These are phyloP conservation scores for Brassica napus DNA, from an alignment of 345 rosid genomes.

Conservation along the genomic window DNA sequence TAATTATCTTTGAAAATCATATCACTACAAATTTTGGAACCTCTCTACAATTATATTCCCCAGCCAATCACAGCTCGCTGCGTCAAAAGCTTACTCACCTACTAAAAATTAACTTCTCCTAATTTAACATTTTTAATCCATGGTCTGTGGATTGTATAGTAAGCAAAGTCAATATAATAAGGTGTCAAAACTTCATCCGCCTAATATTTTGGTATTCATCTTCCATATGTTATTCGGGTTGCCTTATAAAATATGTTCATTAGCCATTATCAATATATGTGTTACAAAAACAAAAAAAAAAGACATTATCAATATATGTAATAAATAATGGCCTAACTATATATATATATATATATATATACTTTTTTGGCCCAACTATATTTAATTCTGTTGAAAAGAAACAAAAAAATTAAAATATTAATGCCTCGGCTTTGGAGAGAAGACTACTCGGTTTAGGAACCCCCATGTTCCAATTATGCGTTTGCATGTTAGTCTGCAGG, in stretches of 20 bases:
- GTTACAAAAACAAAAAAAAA: no score
- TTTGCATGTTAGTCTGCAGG: slow-evolving; percentile 39
- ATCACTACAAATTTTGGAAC: slow-evolving; percentile 10
- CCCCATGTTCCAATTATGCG: slow-evolving; percentile 43
- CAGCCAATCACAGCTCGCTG: slow-evolving; percentile 19
- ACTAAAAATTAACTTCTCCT: slow-evolving; percentile 13
- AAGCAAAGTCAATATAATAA: neutral
- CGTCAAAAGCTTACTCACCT: slow-evolving; percentile 2
- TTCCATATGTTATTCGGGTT: neutral
- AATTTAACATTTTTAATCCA: neutral
- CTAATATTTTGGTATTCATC: neutral
- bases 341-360: neutral
- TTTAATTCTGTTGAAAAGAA: neutral
- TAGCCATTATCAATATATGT: neutral
- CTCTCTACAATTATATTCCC: slow-evolving; percentile 31
- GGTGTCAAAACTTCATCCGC: slow-evolving; percentile 3
- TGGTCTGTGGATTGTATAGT: slow-evolving; percentile 15
- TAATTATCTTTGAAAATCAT: neutral
- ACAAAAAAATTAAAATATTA: neutral
- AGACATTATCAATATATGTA: neutral
- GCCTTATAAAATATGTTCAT: neutral
- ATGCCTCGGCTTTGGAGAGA: neutral
- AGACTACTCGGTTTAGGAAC: slow-evolving; percentile 11
- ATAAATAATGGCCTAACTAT: neutral
- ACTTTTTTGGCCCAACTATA: neutral